Evolutionary conservation across 805 yeast genomes (phyloP).

Genomic region (Kuraishia floccosa): DNA sequence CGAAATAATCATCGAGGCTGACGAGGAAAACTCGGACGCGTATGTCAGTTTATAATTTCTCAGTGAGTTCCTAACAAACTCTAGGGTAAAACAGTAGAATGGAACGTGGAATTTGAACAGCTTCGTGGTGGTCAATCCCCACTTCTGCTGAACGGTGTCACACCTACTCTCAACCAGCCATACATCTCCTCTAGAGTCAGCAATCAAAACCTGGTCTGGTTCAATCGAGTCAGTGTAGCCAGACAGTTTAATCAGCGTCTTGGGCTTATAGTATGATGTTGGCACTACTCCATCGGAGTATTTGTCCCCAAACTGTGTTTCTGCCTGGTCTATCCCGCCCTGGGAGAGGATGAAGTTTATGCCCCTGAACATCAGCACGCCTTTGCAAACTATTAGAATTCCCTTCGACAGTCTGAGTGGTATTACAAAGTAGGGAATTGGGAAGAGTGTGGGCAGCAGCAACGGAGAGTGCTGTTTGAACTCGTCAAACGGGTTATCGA

Average conservation of each 20-base stretch:
- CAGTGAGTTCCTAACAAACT: too few relatives aligned
- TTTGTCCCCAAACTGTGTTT: slow-evolving; percentile 5
- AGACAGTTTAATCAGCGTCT: slow-evolving; percentile 7
- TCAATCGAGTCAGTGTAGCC: slow-evolving; percentile 5
- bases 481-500: slow-evolving; percentile 4
- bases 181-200: slow-evolving; percentile 9
- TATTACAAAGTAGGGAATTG: slow-evolving; percentile 14
- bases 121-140: slow-evolving; percentile 8
- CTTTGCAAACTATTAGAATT: slow-evolving; percentile 14
- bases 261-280: slow-evolving; percentile 15
- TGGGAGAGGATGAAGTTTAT: slow-evolving; percentile 13
- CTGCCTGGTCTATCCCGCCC: slow-evolving; percentile 13
- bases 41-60: too few relatives aligned
- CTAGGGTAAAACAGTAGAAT: not conserved
- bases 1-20: too few relatives aligned
- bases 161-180: slow-evolving; percentile 15
- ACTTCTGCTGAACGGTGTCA: slow-evolving; percentile 7
- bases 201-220: slow-evolving; percentile 17
- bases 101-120: slow-evolving; percentile 8
- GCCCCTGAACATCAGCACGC: slow-evolving; percentile 11
- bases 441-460: slow-evolving; percentile 13
- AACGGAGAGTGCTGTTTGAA: slow-evolving; percentile 9
- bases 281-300: slow-evolving; percentile 4
- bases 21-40: not conserved
- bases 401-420: slow-evolving; percentile 13